Evolutionary conservation across 2,329 filamentous ascomycete genomes (phyloP).

Genomic region (Cladophialophora bantiana): DNA sequence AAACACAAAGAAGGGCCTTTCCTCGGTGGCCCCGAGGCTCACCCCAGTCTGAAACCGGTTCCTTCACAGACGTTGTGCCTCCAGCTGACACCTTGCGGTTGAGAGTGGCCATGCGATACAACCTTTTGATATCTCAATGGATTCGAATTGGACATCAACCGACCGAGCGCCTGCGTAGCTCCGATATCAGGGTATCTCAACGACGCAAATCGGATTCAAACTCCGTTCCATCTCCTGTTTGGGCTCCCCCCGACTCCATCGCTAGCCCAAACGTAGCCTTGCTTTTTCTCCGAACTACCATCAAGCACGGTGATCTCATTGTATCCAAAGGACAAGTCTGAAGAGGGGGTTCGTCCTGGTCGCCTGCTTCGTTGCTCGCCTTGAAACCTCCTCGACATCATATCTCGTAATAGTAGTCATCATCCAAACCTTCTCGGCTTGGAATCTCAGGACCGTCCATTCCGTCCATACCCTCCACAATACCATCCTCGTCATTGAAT

Average conservation of each 20-base stretch:
- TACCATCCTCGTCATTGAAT: constrained; percentile 77
- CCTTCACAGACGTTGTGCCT: background rate
- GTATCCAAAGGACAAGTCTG: constrained; percentile 25
- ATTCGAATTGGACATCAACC: constrained; percentile 17
- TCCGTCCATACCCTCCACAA: constrained; percentile 63
- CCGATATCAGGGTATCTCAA: constrained; percentile 18
- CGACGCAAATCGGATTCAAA: background rate
- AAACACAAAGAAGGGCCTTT: background rate
- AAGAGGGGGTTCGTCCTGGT: constrained; percentile 6
- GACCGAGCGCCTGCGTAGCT: background rate
- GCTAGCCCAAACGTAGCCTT: constrained; percentile 2
- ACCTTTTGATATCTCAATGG: constrained; percentile 21
- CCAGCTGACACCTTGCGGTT: constrained; percentile 2
- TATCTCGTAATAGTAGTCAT: constrained; percentile 87
- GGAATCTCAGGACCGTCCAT: constrained; percentile 73
- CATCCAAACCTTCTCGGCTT: constrained; percentile 82
- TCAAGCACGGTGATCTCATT: background rate
- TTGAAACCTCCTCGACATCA: constrained; percentile 24
- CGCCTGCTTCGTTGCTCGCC: background rate
- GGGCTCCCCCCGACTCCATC: constrained; percentile 4
- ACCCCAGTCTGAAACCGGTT: background rate
- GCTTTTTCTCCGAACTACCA: background rate
- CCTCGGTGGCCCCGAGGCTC: background rate
- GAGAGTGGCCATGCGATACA: constrained; percentile 8
- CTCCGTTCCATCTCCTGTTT: background rate